These are phyloP conservation scores for Stemphylium lycopersici DNA, from an alignment of 2,329 filamentous ascomycete genomes.

Conservation along the genomic window DNA sequence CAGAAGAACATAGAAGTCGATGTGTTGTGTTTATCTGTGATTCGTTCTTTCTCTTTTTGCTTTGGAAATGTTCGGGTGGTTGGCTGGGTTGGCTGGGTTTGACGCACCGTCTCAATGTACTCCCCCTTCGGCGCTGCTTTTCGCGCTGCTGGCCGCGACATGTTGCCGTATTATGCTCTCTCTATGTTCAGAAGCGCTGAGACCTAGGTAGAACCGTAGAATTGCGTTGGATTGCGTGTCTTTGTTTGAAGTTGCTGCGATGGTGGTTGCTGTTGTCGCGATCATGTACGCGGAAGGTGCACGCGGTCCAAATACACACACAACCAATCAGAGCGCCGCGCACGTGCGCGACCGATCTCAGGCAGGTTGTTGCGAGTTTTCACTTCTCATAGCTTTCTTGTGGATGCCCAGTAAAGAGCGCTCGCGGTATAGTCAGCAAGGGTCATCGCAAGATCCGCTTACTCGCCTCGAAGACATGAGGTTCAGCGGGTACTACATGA, in stretches of 20 bases:
- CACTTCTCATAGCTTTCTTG: neutral
- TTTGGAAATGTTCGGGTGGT: neutral
- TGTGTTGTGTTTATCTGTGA: neutral
- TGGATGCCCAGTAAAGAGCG: neutral
- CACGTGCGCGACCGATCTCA: neutral
- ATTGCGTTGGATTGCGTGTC: neutral
- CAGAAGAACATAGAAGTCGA: neutral
- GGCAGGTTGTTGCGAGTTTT: constrained; percentile 1
- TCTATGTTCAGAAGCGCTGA: neutral
- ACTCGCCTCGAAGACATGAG: too few species aligned
- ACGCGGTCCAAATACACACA: constrained; percentile 1
- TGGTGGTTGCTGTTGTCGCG: neutral
- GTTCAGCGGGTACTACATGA: too few species aligned
- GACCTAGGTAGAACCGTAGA: too few species aligned
- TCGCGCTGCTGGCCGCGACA: constrained; percentile 59
- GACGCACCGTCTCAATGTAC: constrained; percentile 93
- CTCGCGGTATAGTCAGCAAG: neutral
- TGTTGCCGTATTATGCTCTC: constrained; percentile 15
- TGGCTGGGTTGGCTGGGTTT: neutral
- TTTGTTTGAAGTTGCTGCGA: neutral
- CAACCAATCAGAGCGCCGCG: constrained; percentile 7
- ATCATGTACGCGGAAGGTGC: constrained; percentile 4
- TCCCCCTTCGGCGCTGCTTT: constrained; percentile 74
- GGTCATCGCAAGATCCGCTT: neutral
- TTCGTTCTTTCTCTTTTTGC: neutral